A percentile compares a stretch with the other conserved stretches of the same genome.
phyloP scores from a whole-genome alignment of 768 basidiomycete genomes.

The Rhizopogon vinicolor region DNA sequence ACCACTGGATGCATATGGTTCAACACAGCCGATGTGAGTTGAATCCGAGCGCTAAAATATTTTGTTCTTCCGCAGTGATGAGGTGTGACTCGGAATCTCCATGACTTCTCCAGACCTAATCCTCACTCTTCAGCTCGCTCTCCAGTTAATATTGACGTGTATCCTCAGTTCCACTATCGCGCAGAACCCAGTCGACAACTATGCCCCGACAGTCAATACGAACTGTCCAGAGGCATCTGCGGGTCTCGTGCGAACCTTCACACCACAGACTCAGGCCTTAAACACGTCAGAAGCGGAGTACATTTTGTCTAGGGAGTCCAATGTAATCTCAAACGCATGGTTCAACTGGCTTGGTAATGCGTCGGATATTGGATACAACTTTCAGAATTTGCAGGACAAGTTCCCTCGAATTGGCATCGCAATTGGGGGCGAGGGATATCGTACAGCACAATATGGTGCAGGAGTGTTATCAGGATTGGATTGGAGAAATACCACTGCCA shows the following conservation, averaged over 20 bases:
- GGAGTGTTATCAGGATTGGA: constrained; percentile 56
- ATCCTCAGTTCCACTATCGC: neutral
- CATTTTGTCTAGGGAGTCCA: constrained; percentile 36
- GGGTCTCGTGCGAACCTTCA: constrained; percentile 46
- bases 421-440: constrained; percentile 65
- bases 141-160: neutral
- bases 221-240: constrained; percentile 48
- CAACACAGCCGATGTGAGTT: no score
- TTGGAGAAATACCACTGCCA: constrained; percentile 54
- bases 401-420: constrained; percentile 59
- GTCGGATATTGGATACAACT: constrained; percentile 46
- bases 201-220: constrained; percentile 46
- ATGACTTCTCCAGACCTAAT: neutral
- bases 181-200: constrained; percentile 37
- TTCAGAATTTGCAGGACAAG: constrained; percentile 34
- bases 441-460: constrained; percentile 65
- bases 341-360: constrained; percentile 54
- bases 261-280: constrained; percentile 46
- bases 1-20: no score
- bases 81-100: neutral
- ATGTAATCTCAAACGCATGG: constrained; percentile 47
- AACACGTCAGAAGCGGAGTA: constrained; percentile 47
- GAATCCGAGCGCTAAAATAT: no score
- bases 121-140: neutral
- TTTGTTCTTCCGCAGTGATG: neutral